phyloP scores from a whole-genome alignment of 2,329 filamentous ascomycete genomes.

The Pezicula carpinea region DNA sequence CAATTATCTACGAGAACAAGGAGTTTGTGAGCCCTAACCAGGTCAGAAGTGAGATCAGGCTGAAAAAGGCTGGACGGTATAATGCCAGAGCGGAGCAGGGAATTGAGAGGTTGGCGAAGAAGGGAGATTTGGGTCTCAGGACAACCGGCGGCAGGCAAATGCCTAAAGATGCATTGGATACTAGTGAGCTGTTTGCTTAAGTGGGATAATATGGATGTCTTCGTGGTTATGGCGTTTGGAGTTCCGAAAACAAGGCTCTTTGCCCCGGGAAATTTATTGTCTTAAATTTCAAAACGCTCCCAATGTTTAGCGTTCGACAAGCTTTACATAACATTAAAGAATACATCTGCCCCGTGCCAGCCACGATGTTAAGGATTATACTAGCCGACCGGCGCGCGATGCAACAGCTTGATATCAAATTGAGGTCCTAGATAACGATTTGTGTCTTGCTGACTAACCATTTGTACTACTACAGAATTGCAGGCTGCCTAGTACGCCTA shows the following conservation, averaged over 20 bases:
- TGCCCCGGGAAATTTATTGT: neutral
- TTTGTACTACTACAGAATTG: neutral
- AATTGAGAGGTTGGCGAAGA: conserved; percentile 69
- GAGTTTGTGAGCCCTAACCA: conserved; percentile 97
- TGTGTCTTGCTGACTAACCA: neutral
- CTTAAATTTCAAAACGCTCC: neutral
- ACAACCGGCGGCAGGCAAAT: conserved; percentile 59
- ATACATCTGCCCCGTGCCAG: too few relatives aligned
- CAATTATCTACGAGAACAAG: conserved; percentile 97
- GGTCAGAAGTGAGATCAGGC: conserved; percentile 74
- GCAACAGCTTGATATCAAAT: too few relatives aligned
- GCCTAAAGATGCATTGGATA: conserved; percentile 68
- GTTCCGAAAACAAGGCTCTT: conserved; percentile 1
- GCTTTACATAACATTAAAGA: too few relatives aligned
- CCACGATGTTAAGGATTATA: too few relatives aligned
- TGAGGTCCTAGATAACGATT: neutral
- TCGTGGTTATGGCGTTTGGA: conserved; percentile 12
- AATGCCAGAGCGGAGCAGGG: conserved; percentile 70
- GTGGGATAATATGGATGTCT: neutral
- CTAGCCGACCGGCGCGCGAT: too few relatives aligned
- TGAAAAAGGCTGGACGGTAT: conserved; percentile 72
- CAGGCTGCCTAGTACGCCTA: too few relatives aligned
- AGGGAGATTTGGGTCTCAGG: conserved; percentile 70
- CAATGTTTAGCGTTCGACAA: too few relatives aligned
- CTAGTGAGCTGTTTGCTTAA: conserved; percentile 71